These are phyloP conservation scores for Phyllosticta paracitricarpa DNA, from an alignment of 2,329 filamentous ascomycete species.

Conservation along the genomic window DNA sequence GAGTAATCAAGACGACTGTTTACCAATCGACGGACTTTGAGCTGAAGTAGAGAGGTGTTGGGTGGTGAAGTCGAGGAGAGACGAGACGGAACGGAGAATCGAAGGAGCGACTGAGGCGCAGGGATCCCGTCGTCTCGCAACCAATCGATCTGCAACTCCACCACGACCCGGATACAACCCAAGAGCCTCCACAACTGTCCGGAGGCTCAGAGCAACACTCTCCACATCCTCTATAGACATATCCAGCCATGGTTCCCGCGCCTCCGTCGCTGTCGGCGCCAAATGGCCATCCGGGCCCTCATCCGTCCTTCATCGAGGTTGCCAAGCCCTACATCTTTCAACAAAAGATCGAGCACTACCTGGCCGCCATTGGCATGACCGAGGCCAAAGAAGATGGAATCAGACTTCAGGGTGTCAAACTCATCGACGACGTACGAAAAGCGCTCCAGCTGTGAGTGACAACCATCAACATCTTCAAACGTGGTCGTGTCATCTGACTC, in stretches of 20 bases:
- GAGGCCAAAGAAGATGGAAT: slow-evolving; percentile 70
- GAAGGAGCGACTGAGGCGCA: background rate
- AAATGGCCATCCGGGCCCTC: slow-evolving; percentile 34
- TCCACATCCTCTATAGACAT: background rate
- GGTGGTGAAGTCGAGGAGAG: background rate
- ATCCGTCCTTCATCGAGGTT: slow-evolving; percentile 54
- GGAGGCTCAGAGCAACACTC: background rate
- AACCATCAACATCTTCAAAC: slow-evolving; percentile 11
- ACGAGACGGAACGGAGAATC: background rate
- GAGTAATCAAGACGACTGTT: too few species aligned
- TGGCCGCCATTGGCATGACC: slow-evolving; percentile 60
- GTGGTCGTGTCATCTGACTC: background rate
- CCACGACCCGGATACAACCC: background rate
- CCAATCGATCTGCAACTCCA: background rate
- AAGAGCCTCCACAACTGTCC: background rate
- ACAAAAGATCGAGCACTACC: slow-evolving; percentile 63
- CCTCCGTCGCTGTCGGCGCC: slow-evolving; percentile 16
- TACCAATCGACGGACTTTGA: too few species aligned
- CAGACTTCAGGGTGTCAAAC: slow-evolving; percentile 74
- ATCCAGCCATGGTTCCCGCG: slow-evolving; percentile 21
- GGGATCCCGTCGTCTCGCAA: background rate
- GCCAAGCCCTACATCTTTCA: slow-evolving; percentile 73
- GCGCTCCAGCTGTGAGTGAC: slow-evolving; percentile 62
- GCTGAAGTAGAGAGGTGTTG: background rate
- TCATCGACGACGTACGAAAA: slow-evolving; percentile 77